A percentile compares a stretch with the other conserved stretches of the same genome.
Evolutionary conservation across 2,329 filamentous ascomycete species (phyloP).

Genomic region (Eutypa lata): DNA sequence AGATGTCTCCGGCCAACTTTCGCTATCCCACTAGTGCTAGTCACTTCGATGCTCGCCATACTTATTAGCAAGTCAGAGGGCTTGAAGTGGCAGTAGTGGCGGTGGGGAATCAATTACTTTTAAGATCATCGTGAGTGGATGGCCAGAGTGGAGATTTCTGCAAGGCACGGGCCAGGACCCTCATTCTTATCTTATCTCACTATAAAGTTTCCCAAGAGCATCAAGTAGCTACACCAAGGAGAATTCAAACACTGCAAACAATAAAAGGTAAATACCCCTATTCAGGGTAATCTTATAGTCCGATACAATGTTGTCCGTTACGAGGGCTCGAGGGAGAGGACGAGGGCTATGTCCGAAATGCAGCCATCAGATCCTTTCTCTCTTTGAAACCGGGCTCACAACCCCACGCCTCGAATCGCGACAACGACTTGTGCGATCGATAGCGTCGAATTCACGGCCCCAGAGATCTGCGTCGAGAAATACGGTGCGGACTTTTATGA

Average conservation of each 20-base stretch:
- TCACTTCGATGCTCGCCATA: too few relatives aligned
- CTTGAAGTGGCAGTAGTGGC: too few relatives aligned
- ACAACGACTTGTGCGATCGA: slow-evolving; percentile 9
- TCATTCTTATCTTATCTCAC: background rate
- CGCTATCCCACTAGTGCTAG: too few relatives aligned
- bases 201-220: background rate
- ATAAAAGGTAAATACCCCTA: too few relatives aligned
- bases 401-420: slow-evolving; percentile 15
- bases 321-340: slow-evolving; percentile 28
- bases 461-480: slow-evolving; percentile 7
- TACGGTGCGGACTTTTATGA: slow-evolving; percentile 20
- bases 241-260: background rate
- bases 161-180: background rate
- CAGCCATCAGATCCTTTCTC: slow-evolving; percentile 32
- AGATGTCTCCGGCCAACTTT: too few relatives aligned
- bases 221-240: background rate
- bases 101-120: background rate
- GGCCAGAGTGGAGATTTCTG: background rate
- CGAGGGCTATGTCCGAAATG: slow-evolving; percentile 34
- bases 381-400: slow-evolving; percentile 34
- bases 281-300: too few relatives aligned
- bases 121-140: background rate
- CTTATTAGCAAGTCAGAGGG: too few relatives aligned
- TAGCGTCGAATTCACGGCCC: slow-evolving; percentile 6
- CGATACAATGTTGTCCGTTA: slow-evolving; percentile 34